Evolutionary conservation across 345 rosid genomes (phyloP).

Genomic region (Trapa incisa): DNA sequence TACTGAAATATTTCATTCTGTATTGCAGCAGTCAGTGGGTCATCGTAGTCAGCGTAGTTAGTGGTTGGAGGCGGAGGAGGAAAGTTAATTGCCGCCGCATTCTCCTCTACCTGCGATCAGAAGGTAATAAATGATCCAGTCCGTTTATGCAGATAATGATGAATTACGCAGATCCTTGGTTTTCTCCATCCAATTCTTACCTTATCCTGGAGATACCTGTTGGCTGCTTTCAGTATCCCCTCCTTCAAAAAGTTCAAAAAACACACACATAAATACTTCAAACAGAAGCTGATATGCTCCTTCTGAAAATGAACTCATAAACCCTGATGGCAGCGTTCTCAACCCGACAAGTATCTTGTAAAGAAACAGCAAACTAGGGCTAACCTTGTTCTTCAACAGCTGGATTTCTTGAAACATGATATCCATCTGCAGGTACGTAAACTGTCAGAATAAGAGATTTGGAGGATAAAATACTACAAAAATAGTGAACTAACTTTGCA

Average conservation of each 20-base stretch:
- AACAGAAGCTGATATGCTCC: background rate
- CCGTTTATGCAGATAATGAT: background rate
- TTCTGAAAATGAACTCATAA: background rate
- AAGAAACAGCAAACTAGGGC: background rate
- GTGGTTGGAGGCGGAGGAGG: conserved; percentile 29
- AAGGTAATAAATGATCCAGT: background rate
- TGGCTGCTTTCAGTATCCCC: conserved; percentile 60
- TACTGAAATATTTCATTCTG: conserved; percentile 51
- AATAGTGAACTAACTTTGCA: no score
- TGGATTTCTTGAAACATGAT: conserved; percentile 71
- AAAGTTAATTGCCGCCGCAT: conserved; percentile 27
- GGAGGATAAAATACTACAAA: no score
- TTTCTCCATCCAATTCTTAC: conserved; percentile 14
- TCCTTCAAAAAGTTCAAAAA: conserved; percentile 26
- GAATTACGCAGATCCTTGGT: background rate
- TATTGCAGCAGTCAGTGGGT: conserved; percentile 38
- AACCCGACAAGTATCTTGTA: no score
- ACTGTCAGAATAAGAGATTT: no score
- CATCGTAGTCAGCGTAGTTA: conserved; percentile 23
- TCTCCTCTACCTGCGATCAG: conserved; percentile 38
- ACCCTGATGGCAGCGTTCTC: no score
- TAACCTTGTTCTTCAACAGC: conserved; percentile 62
- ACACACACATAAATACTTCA: background rate
- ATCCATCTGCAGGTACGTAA: conserved; percentile 41
- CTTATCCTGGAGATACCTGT: conserved; percentile 66